Percentiles rank a stretch among this genome's conserved stretches.
Evolutionary conservation across 2,329 filamentous ascomycete species (phyloP).

Genomic region (Talaromyces sp.): DNA sequence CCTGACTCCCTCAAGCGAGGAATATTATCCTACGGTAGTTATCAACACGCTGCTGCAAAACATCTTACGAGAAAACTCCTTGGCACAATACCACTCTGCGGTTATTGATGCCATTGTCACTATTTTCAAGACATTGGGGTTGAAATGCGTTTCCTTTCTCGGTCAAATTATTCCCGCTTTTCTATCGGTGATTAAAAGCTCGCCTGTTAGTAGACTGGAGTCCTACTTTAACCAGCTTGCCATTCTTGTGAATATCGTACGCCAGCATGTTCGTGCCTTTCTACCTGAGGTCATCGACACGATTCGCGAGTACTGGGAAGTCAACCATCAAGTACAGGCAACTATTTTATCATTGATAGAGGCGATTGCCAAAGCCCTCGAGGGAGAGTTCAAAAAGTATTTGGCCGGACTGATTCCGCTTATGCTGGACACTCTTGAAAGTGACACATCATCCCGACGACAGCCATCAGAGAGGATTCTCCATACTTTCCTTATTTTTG

Average conservation of each 20-base stretch:
- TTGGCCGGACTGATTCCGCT: slow-evolving; percentile 80
- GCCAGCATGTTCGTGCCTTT: slow-evolving; percentile 91
- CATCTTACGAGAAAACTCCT: slow-evolving; percentile 83
- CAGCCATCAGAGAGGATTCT: slow-evolving; percentile 82
- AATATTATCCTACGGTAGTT: slow-evolving; percentile 96
- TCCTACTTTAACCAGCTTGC: slow-evolving; percentile 97
- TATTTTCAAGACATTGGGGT: slow-evolving; percentile 90
- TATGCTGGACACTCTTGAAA: slow-evolving; percentile 91
- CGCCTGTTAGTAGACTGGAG: slow-evolving; percentile 71
- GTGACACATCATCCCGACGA: slow-evolving; percentile 70
- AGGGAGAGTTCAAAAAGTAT: slow-evolving; percentile 97
- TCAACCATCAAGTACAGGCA: slow-evolving; percentile 71
- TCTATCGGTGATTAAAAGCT: slow-evolving; percentile 77
- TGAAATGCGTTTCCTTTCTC: slow-evolving; percentile 94
- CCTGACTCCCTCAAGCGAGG: slow-evolving; percentile 90
- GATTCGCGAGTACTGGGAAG: slow-evolving; percentile 85
- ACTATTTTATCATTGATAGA: slow-evolving; percentile 92
- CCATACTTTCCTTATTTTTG: slow-evolving; percentile 93
- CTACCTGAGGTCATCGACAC: slow-evolving; percentile 80
- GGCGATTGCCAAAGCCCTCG: slow-evolving; percentile 84
- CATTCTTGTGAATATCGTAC: slow-evolving; percentile 86
- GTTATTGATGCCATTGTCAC: slow-evolving; percentile 98
- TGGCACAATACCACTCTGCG: slow-evolving; percentile 83
- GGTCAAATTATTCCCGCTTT: slow-evolving; percentile 93
- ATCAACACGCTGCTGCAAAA: slow-evolving; percentile 86